phyloP scores from a whole-genome alignment of 768 basidiomycete species.

The Multifurca ochricompacta region DNA sequence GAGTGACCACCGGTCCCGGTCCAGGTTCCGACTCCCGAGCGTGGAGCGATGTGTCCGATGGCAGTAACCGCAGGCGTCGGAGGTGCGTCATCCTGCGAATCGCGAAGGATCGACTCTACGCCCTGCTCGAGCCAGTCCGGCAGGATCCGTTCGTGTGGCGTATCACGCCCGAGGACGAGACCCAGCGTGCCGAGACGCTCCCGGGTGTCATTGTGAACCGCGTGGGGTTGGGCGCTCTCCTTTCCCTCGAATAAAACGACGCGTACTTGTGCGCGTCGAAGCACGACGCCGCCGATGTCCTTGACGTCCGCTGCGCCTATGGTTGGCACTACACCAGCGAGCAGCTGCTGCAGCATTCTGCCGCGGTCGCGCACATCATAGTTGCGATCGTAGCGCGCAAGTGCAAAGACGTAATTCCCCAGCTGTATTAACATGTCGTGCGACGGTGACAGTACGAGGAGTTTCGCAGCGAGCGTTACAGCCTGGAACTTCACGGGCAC shows the following conservation, averaged over 20 bases:
- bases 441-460: constrained; percentile 60
- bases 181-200: constrained; percentile 59
- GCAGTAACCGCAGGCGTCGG: constrained; percentile 31
- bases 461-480: constrained; percentile 79
- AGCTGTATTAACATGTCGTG: constrained; percentile 46
- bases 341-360: constrained; percentile 66
- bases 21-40: constrained; percentile 23
- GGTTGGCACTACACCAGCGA: constrained; percentile 41
- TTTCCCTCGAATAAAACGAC: constrained; percentile 79
- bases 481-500: constrained; percentile 73
- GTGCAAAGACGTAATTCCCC: constrained; percentile 63
- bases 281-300: constrained; percentile 54
- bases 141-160: constrained; percentile 44
- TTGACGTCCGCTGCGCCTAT: constrained; percentile 19
- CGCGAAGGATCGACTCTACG: constrained; percentile 69
- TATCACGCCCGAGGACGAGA: constrained; percentile 48
- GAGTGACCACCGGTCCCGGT: constrained; percentile 27
- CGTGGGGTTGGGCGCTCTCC: constrained; percentile 35
- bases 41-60: constrained; percentile 31
- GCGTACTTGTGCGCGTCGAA: constrained; percentile 75
- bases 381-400: constrained; percentile 81
- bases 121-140: constrained; percentile 89
- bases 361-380: constrained; percentile 91
- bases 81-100: constrained; percentile 48
- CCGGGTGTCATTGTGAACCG: constrained; percentile 25